These are phyloP conservation scores for Pterocarpus santalinus DNA, from an alignment of 306 rosid genomes.

Conservation along the genomic window DNA sequence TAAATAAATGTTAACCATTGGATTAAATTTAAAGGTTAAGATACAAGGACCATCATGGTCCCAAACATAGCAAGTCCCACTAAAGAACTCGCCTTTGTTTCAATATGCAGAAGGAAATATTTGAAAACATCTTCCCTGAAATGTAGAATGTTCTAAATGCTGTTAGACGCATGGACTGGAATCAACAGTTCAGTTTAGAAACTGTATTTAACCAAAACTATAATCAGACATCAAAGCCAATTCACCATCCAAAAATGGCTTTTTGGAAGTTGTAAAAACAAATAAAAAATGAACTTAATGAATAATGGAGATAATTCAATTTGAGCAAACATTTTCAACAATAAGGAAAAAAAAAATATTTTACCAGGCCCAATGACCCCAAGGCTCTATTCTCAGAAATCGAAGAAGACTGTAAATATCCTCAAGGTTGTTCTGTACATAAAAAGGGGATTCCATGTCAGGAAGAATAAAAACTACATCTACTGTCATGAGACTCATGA, in stretches of 20 bases:
- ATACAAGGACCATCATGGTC: no score
- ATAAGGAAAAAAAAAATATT: constrained; percentile 29
- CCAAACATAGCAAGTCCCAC: no score
- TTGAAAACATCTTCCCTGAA: constrained; percentile 34
- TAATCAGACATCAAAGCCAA: constrained; percentile 22
- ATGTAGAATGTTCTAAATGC: constrained; percentile 31
- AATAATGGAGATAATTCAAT: constrained; percentile 32
- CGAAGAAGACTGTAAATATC: constrained; percentile 96
- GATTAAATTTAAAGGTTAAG: no score
- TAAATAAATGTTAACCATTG: no score
- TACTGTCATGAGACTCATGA: constrained; percentile 35
- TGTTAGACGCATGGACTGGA: constrained; percentile 21
- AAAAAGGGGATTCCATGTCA: constrained; percentile 53
- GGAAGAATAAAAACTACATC: constrained; percentile 44
- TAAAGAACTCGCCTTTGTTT: neutral
- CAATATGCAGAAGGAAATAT: constrained; percentile 38
- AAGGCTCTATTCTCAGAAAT: constrained; percentile 93
- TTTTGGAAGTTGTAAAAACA: neutral
- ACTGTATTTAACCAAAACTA: neutral
- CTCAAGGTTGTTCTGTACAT: constrained; percentile 82
- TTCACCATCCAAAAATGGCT: constrained; percentile 7
- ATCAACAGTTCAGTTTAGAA: constrained; percentile 28
- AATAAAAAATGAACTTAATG: neutral
- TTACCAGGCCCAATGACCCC: constrained; percentile 99
- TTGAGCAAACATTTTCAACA: constrained; percentile 17